A percentile compares a stretch with the other conserved stretches of the same genome.
These are phyloP conservation scores for Penicillium pulvis DNA, from an alignment of 495 filamentous ascomycete species.

Conservation along the genomic window DNA sequence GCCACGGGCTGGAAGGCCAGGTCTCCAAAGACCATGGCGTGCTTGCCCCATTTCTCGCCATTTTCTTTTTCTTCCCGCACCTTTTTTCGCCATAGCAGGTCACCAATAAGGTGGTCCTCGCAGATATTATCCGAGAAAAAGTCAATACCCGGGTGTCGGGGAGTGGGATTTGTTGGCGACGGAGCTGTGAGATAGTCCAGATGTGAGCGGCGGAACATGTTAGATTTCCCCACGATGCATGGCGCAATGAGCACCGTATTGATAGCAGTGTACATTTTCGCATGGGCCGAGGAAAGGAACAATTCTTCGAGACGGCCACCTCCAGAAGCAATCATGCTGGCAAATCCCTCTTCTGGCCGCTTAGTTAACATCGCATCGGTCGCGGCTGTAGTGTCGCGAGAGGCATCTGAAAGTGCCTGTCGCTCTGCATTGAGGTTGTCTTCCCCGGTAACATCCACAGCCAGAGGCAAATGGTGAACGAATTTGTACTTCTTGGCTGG, in stretches of 20 bases:
- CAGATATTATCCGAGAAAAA: conserved; percentile 96
- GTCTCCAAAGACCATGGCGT: conserved; percentile 81
- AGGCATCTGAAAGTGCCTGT: conserved; percentile 42
- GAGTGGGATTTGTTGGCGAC: conserved; percentile 30
- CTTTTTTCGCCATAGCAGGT: conserved; percentile 75
- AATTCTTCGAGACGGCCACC: conserved; percentile 92
- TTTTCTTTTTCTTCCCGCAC: conserved; percentile 46
- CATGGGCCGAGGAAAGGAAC: conserved; percentile 92
- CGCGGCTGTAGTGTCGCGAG: conserved; percentile 13
- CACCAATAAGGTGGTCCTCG: conserved; percentile 95
- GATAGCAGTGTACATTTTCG: conserved; percentile 98
- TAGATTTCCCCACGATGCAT: conserved; percentile 95
- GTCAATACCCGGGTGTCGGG: conserved; percentile 69
- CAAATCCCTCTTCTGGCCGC: conserved; percentile 27
- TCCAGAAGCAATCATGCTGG: conserved; percentile 40
- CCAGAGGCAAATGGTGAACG: conserved; percentile 90
- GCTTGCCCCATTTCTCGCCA: conserved; percentile 65
- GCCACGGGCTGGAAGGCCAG: conserved; percentile 88
- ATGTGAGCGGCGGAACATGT: conserved; percentile 95
- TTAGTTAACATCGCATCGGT: conserved; percentile 13
- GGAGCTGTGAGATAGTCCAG: conserved; percentile 75
- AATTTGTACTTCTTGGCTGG: conserved; percentile 77
- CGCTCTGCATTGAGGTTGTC: conserved; percentile 37
- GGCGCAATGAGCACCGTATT: conserved; percentile 90
- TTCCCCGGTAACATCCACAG: conserved; percentile 66